Evolutionary conservation across 441 rosid species (phyloP), one percentile per base, ranked within the genome.

Genomic region (Macaranga tanarius): DNA sequence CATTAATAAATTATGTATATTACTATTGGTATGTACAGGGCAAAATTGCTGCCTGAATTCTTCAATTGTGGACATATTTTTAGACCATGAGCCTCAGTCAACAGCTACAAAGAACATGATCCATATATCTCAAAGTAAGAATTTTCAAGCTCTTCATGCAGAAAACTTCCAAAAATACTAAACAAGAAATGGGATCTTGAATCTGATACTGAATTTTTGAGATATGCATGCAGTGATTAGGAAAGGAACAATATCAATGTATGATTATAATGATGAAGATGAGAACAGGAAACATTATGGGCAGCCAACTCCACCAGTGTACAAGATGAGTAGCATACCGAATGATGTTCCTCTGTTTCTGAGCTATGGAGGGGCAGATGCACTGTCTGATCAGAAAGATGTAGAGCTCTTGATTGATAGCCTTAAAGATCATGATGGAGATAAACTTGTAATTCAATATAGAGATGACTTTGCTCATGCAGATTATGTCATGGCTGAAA

Each of bases 401-500:
- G 96, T 92, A 2, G 67, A 76, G 67, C 73, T 38, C 8, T 75
- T 90, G 75, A 80, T 93, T 2, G 89, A 89, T 62, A 66, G 75
- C 66, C 80, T 92, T n/a, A 89, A 87, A 85, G 82, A 76, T 73
- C 93, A 89, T 23, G 86, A 90, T 28, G 82, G 17, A 0, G 87
- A 84, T 72, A 90, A 86, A 85, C 84, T 89, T 6, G 69, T 60
- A 0, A 80, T 89, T 71, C 93, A 88, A 75, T 87, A 70, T 66
- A 75, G 86, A 57, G 75, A 70, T 69, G 71, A 86, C 11, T 90
- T 87, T 74, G 93, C 88, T 52, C 98, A 93, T 74, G 95, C 86
- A 0, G 97, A 93, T 81, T 93, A 85, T 84, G 79, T 93, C 16
- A 86, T 90, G 95, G 95, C 84, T 10, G 75, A 73, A n/a, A 89